phyloP scores from a whole-genome alignment of 805 yeast genomes.

The Lipomyces chichibuensis region DNA sequence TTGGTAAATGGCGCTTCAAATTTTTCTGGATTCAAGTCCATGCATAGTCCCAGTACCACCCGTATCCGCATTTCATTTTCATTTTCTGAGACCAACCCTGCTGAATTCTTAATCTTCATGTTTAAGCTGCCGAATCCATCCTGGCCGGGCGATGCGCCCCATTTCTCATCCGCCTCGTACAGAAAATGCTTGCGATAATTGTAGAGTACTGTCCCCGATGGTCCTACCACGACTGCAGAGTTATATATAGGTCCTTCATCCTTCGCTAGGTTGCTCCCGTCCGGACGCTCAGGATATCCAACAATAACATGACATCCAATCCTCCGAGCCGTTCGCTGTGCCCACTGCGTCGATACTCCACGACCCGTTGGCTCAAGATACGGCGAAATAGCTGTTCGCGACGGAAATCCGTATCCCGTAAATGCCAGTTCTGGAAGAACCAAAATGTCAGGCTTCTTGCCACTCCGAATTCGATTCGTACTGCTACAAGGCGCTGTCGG shows the following conservation, averaged over 20 bases:
- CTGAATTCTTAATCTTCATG: constrained; percentile 36
- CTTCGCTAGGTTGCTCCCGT: constrained; percentile 12
- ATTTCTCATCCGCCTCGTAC: constrained; percentile 74
- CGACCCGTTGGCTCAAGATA: constrained; percentile 54
- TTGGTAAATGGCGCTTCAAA: constrained; percentile 76
- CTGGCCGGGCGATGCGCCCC: constrained; percentile 79
- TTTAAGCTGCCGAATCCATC: constrained; percentile 58
- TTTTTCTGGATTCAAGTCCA: constrained; percentile 89
- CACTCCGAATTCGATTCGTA: background rate
- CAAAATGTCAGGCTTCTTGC: constrained; percentile 54
- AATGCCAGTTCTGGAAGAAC: constrained; percentile 83
- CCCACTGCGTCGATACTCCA: constrained; percentile 61
- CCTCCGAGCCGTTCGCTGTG: constrained; percentile 45
- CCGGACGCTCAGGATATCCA: constrained; percentile 73
- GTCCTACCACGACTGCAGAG: constrained; percentile 67
- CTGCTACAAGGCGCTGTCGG: background rate
- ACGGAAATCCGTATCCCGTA: constrained; percentile 67
- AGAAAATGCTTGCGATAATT: constrained; percentile 78
- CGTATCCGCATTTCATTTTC: constrained; percentile 40
- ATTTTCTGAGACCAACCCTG: background rate
- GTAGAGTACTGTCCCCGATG: constrained; percentile 59
- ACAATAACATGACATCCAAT: constrained; percentile 48
- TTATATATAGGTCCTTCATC: constrained; percentile 55
- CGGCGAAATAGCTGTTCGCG: constrained; percentile 55
- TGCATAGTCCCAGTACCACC: constrained; percentile 81